Base-by-base conservation (phyloP, 1,284 basidiomycete species). In the Prillingera fragicola region DNA sequence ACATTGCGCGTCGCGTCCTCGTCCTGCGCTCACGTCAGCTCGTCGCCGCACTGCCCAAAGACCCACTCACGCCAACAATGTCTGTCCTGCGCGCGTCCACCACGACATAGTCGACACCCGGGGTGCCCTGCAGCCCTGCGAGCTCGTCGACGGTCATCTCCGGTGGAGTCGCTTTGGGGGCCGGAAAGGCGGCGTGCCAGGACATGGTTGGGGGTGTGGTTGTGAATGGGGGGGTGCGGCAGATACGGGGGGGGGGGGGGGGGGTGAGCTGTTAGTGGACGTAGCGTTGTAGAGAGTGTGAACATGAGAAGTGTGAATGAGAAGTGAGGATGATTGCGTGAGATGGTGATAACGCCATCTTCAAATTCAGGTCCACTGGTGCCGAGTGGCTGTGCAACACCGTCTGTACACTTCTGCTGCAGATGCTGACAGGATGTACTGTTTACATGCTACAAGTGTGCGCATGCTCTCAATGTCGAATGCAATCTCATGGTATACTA, bases 61-160 rank as follows among this genome's bases (percentile, higher is more conserved):
- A 25, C 21, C 10, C 2, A 45, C 54, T 28, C 40, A 59, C 57
- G 28, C 57, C 53, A 21, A n/a, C n/a, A n/a, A 63, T 54, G 24
- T 63, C 62, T 4, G 54, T 51, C 24, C 59, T 43, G 27, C 62
- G 44, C 5, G 57, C 57, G 32, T 63, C 62, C 13, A 63, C 56
- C 17, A 63, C 59, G 5, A 63, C 37, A 35, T 48, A 61, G 18
- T 59, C 57, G 25, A 28, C 39, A 12, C 49, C 57, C 1, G 45
- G 31, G 0, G 31, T 26, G 14, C 24, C 24, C 5, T 37, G 32
- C 19, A 52, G 26, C 5, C 15, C 46, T 15, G 45, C 54, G 4
- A 60, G 54, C 42, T 60, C 55, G 13, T 47, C 33, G 8, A 45
- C 44, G 5, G 44, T 43, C 31, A 62, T 50, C 15, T 39, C 37